Evolutionary conservation across 345 rosid genomes (phyloP), one percentile per base, ranked within the genome.

Genomic region (Ceriops zippeliana): DNA sequence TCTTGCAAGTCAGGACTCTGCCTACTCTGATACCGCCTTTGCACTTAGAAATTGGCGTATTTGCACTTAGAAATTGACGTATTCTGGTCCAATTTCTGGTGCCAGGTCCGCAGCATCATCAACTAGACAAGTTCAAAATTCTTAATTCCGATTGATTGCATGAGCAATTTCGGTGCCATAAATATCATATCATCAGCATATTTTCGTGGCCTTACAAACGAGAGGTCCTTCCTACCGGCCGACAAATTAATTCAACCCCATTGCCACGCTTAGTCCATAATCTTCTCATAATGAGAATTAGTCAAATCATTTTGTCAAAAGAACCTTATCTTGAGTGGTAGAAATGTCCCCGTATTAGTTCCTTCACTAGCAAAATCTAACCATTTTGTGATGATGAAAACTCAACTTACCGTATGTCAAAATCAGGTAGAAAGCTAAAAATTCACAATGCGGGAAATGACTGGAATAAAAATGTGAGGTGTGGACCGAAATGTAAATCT

Each of bases 51-150:
- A 38, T 58, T 58, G 71, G 58, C 71, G 47, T 38, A 22, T 58
- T 54, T n/a, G 21, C 27, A 21, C 58, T 53, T 53, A 10, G 56
- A 57, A 46, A 38, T 58, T 58, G 71, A 68, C 71, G 47, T 38
- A 22, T 58, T 54, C 26, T 38, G 63, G 28, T 58, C 38, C 38
- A 58, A 22, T 38, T 35, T 57, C 17, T 46, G 71, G 46, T 42
- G 71, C 24, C 15, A 30, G 35, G 62, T 47, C 71, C 42, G 7
- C 17, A 3, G 49, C 49, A 42, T 42, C 13, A 13, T 11, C 17
- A 13, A 42, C 19, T 42, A 42, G 49, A 42, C 49, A 42, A 42
- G 49, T 42, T 1, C 49, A 42, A 13, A 42, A 42, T 13, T 3
- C 13, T 42, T 17, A 13, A 42, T 42, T 42, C 15, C 4, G 19